Conservation (phyloP, 164 flowering plant species). For the Vitis rotundifolia region DNA sequence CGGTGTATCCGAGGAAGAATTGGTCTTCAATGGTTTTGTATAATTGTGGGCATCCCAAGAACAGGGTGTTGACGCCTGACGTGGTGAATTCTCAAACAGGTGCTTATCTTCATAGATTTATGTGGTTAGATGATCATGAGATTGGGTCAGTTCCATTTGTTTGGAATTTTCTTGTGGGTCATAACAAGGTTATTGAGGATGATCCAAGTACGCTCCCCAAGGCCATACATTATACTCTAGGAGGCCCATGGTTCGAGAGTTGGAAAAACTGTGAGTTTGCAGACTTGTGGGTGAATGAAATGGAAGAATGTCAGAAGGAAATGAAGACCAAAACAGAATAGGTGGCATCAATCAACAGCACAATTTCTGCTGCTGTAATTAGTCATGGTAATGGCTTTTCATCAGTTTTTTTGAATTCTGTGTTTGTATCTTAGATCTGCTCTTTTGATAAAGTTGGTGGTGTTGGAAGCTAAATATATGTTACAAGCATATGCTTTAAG, state of each 20-base stretch:
- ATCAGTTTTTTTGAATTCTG: no score
- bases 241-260: slow-evolving; percentile 97
- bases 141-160: slow-evolving; percentile 85
- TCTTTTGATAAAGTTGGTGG: no score
- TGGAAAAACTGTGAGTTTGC: slow-evolving; percentile 91
- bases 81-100: slow-evolving; percentile 72
- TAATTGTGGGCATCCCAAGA: slow-evolving; percentile 88
- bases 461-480: no score
- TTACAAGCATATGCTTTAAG: no score
- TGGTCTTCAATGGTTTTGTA: slow-evolving; percentile 99
- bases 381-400: no score
- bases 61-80: slow-evolving; percentile 68
- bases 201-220: slow-evolving; percentile 63
- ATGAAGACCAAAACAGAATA: slow-evolving; percentile 17
- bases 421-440: no score
- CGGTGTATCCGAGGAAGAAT: slow-evolving; percentile 87
- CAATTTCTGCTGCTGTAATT: no score
- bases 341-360: not conserved
- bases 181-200: slow-evolving; percentile 66
- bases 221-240: slow-evolving; percentile 88
- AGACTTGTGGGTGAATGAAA: slow-evolving; percentile 81
- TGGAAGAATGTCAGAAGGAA: slow-evolving; percentile 48
- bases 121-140: slow-evolving; percentile 87
- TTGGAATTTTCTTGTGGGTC: slow-evolving; percentile 96
- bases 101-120: slow-evolving; percentile 88